Conservation (phyloP, 177 flowering plant species). For the Vitis hybrid region DNA sequence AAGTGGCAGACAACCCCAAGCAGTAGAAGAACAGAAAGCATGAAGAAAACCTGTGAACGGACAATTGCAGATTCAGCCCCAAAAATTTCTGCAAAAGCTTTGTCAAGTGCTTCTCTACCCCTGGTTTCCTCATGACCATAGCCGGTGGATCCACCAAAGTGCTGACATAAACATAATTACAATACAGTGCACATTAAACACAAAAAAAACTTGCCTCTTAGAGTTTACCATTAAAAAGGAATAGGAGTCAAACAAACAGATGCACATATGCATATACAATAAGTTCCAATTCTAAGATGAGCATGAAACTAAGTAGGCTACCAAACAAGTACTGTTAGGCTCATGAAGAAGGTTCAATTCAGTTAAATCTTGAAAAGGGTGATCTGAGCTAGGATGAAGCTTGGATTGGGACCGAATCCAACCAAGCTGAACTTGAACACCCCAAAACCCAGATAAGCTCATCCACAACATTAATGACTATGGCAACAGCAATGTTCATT, state of each 20-base stretch:
- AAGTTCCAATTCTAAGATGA: neutral
- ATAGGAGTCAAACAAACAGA: neutral
- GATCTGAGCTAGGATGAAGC: neutral
- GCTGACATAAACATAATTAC: conserved; percentile 39
- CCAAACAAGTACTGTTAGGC: neutral
- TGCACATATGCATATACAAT: neutral
- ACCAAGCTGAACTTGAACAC: neutral
- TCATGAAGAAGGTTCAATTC: neutral
- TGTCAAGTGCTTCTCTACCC: conserved; percentile 89
- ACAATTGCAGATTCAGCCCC: conserved; percentile 90
- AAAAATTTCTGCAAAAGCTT: conserved; percentile 78
- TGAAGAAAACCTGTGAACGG: conserved; percentile 60
- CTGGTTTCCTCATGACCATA: conserved; percentile 97
- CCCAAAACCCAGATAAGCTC: neutral
- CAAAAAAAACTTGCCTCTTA: neutral
- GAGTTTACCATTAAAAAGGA: neutral
- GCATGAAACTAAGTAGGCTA: no score
- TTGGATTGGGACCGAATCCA: neutral
- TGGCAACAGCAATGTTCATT: neutral
- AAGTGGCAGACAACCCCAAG: neutral
- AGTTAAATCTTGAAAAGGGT: neutral
- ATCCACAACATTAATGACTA: no score
- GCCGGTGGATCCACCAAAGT: conserved; percentile 84
- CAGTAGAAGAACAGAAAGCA: neutral
- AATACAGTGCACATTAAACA: neutral